A percentile compares a stretch with the other conserved stretches of the same genome.
Evolutionary conservation across 208 protist genomes (phyloP).

Genomic region (Trypanosoma cruzi): DNA sequence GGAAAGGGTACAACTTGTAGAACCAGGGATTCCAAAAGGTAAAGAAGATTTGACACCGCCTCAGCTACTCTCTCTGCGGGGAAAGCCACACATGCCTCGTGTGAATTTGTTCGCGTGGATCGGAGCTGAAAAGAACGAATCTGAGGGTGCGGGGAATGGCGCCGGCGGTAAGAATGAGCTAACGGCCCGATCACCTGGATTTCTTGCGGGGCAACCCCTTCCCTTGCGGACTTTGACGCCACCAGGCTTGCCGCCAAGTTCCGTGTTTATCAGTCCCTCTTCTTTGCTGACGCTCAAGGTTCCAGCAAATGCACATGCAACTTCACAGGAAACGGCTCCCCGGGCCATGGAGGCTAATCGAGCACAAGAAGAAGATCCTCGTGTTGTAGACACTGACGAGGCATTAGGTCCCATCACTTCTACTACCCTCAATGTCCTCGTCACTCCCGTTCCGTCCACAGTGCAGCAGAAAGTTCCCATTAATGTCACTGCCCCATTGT

Average conservation of each 20-base stretch:
- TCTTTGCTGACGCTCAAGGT: slow-evolving; percentile 37
- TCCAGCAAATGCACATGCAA: neutral
- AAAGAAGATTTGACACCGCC: slow-evolving; percentile 4
- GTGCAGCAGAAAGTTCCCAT: no score
- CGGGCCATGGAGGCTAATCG: neutral
- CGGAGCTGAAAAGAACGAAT: neutral
- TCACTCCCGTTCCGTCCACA: slow-evolving; percentile 3
- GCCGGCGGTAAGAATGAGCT: neutral
- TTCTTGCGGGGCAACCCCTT: slow-evolving; percentile 17
- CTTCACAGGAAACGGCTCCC: neutral
- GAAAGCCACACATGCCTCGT: slow-evolving; percentile 14
- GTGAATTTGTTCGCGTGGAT: slow-evolving; percentile 22
- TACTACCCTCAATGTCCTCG: neutral
- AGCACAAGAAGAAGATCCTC: slow-evolving; percentile 16
- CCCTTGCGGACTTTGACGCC: slow-evolving; percentile 26
- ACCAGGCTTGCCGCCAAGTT: slow-evolving; percentile 57
- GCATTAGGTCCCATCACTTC: neutral
- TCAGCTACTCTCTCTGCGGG: slow-evolving; percentile 14
- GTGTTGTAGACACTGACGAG: slow-evolving; percentile 7
- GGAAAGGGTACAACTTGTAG: neutral
- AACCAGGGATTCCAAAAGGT: neutral
- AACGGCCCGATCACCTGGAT: neutral
- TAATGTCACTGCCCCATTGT: neutral
- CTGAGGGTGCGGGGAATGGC: neutral
- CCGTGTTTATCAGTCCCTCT: slow-evolving; percentile 54